These are phyloP conservation scores for Moesziomyces antarcticus DNA, from an alignment of 1,284 basidiomycete species.

Conservation along the genomic window DNA sequence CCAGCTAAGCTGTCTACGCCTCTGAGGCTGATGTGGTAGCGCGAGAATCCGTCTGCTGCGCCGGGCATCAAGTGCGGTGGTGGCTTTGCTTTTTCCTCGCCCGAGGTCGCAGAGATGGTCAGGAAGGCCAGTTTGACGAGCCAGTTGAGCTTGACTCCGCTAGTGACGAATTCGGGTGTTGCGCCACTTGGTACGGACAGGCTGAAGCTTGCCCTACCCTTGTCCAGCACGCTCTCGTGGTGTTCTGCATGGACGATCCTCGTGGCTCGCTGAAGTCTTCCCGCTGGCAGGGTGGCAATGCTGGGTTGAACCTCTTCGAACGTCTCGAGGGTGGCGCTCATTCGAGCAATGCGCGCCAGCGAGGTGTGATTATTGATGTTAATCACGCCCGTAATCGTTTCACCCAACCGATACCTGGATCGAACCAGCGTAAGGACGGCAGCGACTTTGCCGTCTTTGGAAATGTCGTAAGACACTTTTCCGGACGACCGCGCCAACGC, in stretches of 20 bases:
- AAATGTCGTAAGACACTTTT: conserved; percentile 72
- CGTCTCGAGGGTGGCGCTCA: conserved; percentile 62
- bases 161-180: conserved; percentile 62
- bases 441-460: conserved; percentile 63
- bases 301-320: conserved; percentile 61
- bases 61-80: conserved; percentile 51
- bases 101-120: conserved; percentile 37
- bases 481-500: conserved; percentile 85
- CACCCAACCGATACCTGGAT: conserved; percentile 63
- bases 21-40: conserved; percentile 54
- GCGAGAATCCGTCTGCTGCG: conserved; percentile 53
- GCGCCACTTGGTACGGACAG: conserved; percentile 61
- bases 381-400: conserved; percentile 60
- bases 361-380: conserved; percentile 53
- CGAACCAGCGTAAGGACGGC: conserved; percentile 63
- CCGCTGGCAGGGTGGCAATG: conserved; percentile 53
- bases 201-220: conserved; percentile 50
- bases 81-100: conserved; percentile 16
- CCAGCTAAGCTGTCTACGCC: conserved; percentile 43
- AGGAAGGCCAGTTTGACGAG: conserved; percentile 58
- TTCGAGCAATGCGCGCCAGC: conserved; percentile 53
- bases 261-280: conserved; percentile 48
- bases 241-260: conserved; percentile 56
- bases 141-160: conserved; percentile 61
- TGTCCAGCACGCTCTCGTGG: conserved; percentile 60